Conservation (phyloP, 78 protist genomes). For the Chrysochromulina parva region DNA sequence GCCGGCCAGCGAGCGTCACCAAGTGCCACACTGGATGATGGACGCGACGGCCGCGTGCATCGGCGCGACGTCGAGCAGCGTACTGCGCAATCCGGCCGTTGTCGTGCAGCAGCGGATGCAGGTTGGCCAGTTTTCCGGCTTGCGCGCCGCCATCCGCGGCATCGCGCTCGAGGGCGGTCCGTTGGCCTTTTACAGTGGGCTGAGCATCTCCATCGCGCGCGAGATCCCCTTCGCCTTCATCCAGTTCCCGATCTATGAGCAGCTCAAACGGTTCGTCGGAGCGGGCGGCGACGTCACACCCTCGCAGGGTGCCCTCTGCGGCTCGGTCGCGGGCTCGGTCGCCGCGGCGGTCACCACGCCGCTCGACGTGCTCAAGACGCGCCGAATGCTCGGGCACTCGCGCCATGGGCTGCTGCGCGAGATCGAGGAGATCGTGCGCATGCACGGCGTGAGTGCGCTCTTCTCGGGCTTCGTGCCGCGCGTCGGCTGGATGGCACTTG, state of each 20-base stretch:
- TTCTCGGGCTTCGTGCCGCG: conserved; percentile 20
- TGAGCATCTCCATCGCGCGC: conserved; percentile 14
- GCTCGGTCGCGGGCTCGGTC: conserved; percentile 61
- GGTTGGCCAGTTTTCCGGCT: not conserved
- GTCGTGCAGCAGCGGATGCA: conserved; percentile 63
- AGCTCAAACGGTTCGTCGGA: not conserved
- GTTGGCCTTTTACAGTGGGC: not conserved
- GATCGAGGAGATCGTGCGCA: not conserved
- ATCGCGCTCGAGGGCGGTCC: not conserved
- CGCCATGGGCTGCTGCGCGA: not conserved
- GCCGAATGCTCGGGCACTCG: conserved; percentile 57
- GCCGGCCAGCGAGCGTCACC: not conserved
- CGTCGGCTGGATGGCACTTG: not conserved
- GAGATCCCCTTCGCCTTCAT: conserved; percentile 68
- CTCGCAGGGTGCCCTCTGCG: conserved; percentile 49
- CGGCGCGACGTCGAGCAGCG: conserved; percentile 56
- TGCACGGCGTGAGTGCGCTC: not conserved
- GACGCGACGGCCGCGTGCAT: conserved; percentile 43
- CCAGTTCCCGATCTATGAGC: conserved; percentile 70
- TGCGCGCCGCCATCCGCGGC: not conserved
- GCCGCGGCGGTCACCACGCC: conserved; percentile 74
- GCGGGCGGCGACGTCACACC: too few species aligned
- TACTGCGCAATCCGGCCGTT: conserved; percentile 67
- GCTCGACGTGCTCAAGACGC: conserved; percentile 72
- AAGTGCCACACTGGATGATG: not conserved